phyloP scores from a whole-genome alignment of 148 eudicot genomes.

The Talinum fruticosum region DNA sequence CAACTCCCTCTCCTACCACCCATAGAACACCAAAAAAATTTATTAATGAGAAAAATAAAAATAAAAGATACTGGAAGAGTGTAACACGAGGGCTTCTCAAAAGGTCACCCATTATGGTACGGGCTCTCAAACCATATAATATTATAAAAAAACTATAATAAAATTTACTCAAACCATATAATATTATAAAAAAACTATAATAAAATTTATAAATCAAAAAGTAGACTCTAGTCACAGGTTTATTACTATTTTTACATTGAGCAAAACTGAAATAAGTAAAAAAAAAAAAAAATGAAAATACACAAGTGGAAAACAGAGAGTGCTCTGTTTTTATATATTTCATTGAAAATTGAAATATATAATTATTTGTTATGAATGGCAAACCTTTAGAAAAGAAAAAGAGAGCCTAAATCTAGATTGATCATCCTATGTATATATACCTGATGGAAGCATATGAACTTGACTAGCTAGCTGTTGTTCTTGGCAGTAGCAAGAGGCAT shows the following conservation, averaged over 20 bases:
- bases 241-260: background rate
- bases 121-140: too few species aligned
- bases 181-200: too few species aligned
- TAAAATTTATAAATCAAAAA: too few species aligned
- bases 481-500: constrained; percentile 10
- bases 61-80: background rate
- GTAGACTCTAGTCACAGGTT: background rate
- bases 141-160: too few species aligned
- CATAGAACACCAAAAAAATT: too few species aligned
- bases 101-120: too few species aligned
- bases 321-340: constrained; percentile 16
- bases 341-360: background rate
- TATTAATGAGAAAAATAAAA: background rate
- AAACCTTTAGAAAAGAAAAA: background rate
- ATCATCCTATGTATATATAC: background rate
- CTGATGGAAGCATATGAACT: background rate
- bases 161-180: too few species aligned
- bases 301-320: background rate
- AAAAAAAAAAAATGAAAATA: background rate
- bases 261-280: background rate
- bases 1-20: too few species aligned
- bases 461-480: background rate
- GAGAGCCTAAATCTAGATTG: background rate
- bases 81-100: too few species aligned
- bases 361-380: too few species aligned